Percentiles rank a stretch among this genome's conserved stretches.
Evolutionary conservation across 352 stramenopile species (phyloP).

Genomic region (Achlya hypogyna): DNA sequence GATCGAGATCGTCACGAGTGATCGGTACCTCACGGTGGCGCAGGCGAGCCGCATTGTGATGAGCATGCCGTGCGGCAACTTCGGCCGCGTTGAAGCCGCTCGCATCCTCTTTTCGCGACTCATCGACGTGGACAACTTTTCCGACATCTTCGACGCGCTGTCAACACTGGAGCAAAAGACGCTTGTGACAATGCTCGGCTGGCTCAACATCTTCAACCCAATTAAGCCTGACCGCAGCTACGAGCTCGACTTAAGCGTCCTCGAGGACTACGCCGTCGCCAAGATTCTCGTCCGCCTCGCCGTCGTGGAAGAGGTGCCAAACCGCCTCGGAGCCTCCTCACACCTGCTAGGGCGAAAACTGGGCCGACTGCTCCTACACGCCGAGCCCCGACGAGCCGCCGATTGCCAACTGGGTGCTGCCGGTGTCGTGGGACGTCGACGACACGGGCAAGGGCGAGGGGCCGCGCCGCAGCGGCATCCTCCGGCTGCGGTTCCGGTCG

Average conservation of each 20-base stretch:
- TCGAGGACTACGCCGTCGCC: slow-evolving; percentile 68
- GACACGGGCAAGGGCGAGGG: slow-evolving; percentile 41
- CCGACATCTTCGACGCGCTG: slow-evolving; percentile 27
- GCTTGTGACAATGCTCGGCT: slow-evolving; percentile 56
- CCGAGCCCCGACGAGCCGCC: not conserved
- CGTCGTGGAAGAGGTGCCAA: slow-evolving; percentile 50
- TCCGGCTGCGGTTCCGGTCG: slow-evolving; percentile 38
- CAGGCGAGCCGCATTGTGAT: slow-evolving; percentile 61
- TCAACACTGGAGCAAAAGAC: slow-evolving; percentile 45
- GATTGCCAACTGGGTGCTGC: slow-evolving; percentile 24
- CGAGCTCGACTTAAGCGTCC: slow-evolving; percentile 53
- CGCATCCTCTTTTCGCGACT: slow-evolving; percentile 64
- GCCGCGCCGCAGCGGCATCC: slow-evolving; percentile 48
- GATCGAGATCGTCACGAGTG: slow-evolving; percentile 67
- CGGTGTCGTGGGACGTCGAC: slow-evolving; percentile 41
- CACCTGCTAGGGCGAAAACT: slow-evolving; percentile 27
- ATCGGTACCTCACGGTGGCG: slow-evolving; percentile 62
- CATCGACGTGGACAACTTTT: slow-evolving; percentile 63
- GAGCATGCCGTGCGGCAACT: slow-evolving; percentile 57
- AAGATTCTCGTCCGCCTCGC: slow-evolving; percentile 70
- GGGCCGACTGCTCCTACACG: slow-evolving; percentile 29
- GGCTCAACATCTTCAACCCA: slow-evolving; percentile 80
- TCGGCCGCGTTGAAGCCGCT: slow-evolving; percentile 51
- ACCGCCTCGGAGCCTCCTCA: too few species aligned
- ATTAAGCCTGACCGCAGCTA: slow-evolving; percentile 67